Evolutionary conservation across 2,329 filamentous ascomycete species (phyloP).

Genomic region (Pestalotiopsis sp.): DNA sequence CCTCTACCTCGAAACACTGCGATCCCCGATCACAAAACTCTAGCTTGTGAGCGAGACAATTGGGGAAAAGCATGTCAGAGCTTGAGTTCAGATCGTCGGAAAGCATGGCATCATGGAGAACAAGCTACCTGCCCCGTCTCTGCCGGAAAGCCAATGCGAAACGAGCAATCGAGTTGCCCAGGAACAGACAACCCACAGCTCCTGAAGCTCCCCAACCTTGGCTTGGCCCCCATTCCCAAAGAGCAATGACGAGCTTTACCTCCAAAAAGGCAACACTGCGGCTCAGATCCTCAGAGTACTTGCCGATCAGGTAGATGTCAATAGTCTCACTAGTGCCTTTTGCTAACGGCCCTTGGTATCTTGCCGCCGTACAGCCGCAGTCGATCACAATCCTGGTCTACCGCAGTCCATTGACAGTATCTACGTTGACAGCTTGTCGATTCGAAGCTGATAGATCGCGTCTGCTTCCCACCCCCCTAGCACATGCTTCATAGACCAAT

Average conservation of each 20-base stretch:
- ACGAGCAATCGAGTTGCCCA: background rate
- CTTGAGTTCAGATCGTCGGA: background rate
- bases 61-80: background rate
- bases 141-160: background rate
- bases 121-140: background rate
- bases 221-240: background rate
- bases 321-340: conserved; percentile 1
- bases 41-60: background rate
- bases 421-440: conserved; percentile 1
- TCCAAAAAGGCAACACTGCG: background rate
- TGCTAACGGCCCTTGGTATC: background rate
- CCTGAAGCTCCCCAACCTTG: too few species aligned
- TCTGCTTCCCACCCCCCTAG: background rate
- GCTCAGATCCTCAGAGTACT: background rate
- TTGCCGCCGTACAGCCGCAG: background rate
- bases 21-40: background rate
- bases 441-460: background rate
- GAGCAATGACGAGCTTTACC: conserved; percentile 8
- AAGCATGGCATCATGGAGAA: background rate
- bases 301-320: background rate
- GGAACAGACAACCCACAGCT: background rate
- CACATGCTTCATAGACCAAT: background rate
- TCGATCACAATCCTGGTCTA: background rate
- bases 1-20: background rate
- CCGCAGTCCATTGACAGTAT: background rate